These are phyloP conservation scores for Pseudopyrenochaeta lycopersici DNA, from an alignment of 2,329 filamentous ascomycete genomes.

Conservation along the genomic window DNA sequence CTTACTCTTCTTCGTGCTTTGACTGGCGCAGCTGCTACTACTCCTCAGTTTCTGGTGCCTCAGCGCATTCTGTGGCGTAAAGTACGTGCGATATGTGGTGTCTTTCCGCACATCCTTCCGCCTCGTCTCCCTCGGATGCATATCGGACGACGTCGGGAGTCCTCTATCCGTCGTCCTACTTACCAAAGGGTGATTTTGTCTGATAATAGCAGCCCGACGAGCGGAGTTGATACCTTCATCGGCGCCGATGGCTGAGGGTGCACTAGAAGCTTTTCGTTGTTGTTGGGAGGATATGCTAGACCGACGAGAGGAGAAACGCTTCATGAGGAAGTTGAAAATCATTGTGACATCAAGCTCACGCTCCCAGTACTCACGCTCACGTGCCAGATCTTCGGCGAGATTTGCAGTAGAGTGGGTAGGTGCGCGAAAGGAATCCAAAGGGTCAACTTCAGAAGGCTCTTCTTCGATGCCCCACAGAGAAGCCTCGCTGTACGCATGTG, in stretches of 20 bases:
- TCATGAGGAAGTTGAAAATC: slow-evolving; percentile 75
- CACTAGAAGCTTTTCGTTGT: slow-evolving; percentile 15
- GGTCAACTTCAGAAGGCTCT: slow-evolving; percentile 54
- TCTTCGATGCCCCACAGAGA: slow-evolving; percentile 75
- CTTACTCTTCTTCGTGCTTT: slow-evolving; percentile 80
- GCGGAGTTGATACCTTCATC: slow-evolving; percentile 50
- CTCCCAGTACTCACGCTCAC: slow-evolving; percentile 85
- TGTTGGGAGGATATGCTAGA: slow-evolving; percentile 34
- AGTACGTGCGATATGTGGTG: slow-evolving; percentile 29
- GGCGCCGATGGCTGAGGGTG: slow-evolving; percentile 34
- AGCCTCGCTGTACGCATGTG: slow-evolving; percentile 57
- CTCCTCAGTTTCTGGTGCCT: slow-evolving; percentile 42
- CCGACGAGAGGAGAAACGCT: slow-evolving; percentile 49
- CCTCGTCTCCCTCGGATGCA: slow-evolving; percentile 25
- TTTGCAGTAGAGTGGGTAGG: slow-evolving; percentile 21
- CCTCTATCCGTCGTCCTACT: slow-evolving; percentile 56
- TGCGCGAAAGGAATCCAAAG: slow-evolving; percentile 57
- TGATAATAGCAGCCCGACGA: slow-evolving; percentile 82
- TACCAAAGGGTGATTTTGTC: slow-evolving; percentile 88
- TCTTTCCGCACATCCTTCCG: slow-evolving; percentile 33
- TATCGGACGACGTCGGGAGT: slow-evolving; percentile 36
- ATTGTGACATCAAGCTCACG: slow-evolving; percentile 88
- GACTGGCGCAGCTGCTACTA: slow-evolving; percentile 80
- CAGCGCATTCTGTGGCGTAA: slow-evolving; percentile 23
- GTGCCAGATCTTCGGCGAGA: slow-evolving; percentile 46